Evolutionary conservation across 768 basidiomycete species (phyloP), one percentile per base, ranked within the genome.

Genomic region (Chlorophyllum brunneum): DNA sequence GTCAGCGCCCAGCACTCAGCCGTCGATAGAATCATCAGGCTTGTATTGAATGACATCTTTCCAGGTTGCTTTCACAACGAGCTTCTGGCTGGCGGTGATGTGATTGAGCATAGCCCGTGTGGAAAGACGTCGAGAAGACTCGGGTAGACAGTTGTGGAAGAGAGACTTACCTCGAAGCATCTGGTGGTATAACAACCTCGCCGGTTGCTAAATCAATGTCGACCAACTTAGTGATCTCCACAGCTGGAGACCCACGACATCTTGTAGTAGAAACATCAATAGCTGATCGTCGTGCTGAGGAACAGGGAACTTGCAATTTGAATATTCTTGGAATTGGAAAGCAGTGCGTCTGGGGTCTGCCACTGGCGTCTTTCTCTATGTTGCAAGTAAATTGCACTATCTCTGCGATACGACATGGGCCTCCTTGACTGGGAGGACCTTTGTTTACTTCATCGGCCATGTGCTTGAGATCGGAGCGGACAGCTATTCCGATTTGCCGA

Each of bases 261-360:
- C 91, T 92, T 51, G 51, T 23, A 40, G 56, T 30, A 45, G 34
- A 24, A 23, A 33, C 23, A 42, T 20, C 43, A 42, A 42, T 40
- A 33, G 45, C 22, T 44, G 40, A 38, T 46, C 39, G 38, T 37
- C 16, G 41, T 53, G 18, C 23, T 39, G 29, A 42, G 53, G 22
- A 44, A 52, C 29, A 33, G 22, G 55, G 8, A 7, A 58, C 82
- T 67, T 61, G 88, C 90, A 88, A 70, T 64, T 75, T 73, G 60
- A 94, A 88, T 23, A 92, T 73, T 13, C 92, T 81, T 24, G 85
- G 80, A 39, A 93, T 67, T 5, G 89, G 91, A 62, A 80, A 82
- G 63, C 90, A 93, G 31, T 80, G 76, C 40, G 81, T 62, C 44
- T 66, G 58, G 4, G 62, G 65, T 6, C 46, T 58, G 11, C 67